Evolutionary conservation across 1,284 basidiomycete species (phyloP).

Genomic region (Trichosporon asahii): DNA sequence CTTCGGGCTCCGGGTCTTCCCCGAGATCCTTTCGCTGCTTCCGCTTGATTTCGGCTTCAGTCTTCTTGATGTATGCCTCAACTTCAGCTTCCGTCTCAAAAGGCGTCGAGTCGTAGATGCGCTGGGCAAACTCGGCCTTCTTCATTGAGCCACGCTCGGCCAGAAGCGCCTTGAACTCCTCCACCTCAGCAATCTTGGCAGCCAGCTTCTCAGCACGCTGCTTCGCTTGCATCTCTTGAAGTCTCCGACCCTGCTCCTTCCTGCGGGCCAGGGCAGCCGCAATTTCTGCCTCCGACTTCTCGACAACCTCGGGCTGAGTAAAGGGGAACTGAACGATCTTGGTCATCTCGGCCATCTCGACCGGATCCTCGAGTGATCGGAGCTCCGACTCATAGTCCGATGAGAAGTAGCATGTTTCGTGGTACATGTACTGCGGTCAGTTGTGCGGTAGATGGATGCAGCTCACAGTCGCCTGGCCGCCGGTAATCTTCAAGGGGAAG

Average conservation of each 20-base stretch:
- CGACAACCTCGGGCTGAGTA: constrained; percentile 63
- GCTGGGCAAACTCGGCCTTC: constrained; percentile 70
- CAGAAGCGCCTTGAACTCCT: constrained; percentile 65
- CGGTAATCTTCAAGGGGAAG: constrained; percentile 63
- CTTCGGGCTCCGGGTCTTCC: constrained; percentile 58
- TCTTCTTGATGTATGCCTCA: constrained; percentile 72
- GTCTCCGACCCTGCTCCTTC: constrained; percentile 75
- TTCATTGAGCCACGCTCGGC: constrained; percentile 65
- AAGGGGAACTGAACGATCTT: constrained; percentile 84
- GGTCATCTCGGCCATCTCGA: constrained; percentile 63
- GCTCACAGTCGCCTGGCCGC: constrained; percentile 56
- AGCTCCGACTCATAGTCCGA: constrained; percentile 72
- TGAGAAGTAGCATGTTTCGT: constrained; percentile 81
- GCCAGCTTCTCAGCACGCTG: constrained; percentile 71
- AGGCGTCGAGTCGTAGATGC: constrained; percentile 55
- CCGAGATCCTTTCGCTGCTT: constrained; percentile 69
- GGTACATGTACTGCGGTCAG: constrained; percentile 72
- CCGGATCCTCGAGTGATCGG: constrained; percentile 62
- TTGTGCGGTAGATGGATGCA: constrained; percentile 35
- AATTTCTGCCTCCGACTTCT: constrained; percentile 90
- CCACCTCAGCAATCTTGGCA: constrained; percentile 64
- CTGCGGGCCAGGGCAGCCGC: constrained; percentile 71
- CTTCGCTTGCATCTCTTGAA: constrained; percentile 90
- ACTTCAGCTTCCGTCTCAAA: constrained; percentile 67
- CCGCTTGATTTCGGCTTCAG: constrained; percentile 64